Evolutionary conservation across 768 basidiomycete species (phyloP), one percentile per base, ranked within the genome.

Genomic region (Tricholoma sp.): DNA sequence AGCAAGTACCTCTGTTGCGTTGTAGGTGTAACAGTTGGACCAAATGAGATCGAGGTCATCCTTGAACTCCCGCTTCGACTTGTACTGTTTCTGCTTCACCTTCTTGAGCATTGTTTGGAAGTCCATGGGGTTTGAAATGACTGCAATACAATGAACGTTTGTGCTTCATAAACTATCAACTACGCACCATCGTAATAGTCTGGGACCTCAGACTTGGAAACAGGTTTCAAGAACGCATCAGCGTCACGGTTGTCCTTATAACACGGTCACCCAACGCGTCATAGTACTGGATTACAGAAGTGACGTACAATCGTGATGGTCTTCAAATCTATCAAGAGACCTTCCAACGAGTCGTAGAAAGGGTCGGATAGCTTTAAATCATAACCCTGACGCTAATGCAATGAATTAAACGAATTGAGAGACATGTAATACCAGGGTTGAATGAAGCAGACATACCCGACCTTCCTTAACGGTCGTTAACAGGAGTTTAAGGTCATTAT

Each of bases 11-110:
- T 94, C 89, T 10, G 86, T 81, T 16, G 91, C 87, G 70, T 99
- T 99, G 71, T 98, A 98, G 5, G 81, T 85, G 61, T 88, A 82
- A 71, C 96, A 98, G 62, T 98, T 99, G 47, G 85, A 84, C 97
- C 97, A 99, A 63, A 99, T 98, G 59, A 98, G 83, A 63, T 96
- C 91, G 43, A 99, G 76, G 73, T 99, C 97, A 58, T 91, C 88
- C 61, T 88, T 88, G 72, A 99, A 98, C 65, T 95, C 91, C 61
- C 84, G 79, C 74, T 98, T 98, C 29, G 86, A 91, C 73, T 95
- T 94, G 81, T 97, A 98, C 50, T 84, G 81, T 69, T 90, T 91
- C 57, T 82, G 77, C 75, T 97, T 98, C 68, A 98, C 89, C 73
- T 95, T 95, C 80, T 86, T 93, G 52, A 88, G 79, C 83, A 99